Percentiles rank a stretch among this genome's conserved stretches.
phyloP scores from a whole-genome alignment of 805 yeast genomes.

The Metschnikowia koreensis region DNA sequence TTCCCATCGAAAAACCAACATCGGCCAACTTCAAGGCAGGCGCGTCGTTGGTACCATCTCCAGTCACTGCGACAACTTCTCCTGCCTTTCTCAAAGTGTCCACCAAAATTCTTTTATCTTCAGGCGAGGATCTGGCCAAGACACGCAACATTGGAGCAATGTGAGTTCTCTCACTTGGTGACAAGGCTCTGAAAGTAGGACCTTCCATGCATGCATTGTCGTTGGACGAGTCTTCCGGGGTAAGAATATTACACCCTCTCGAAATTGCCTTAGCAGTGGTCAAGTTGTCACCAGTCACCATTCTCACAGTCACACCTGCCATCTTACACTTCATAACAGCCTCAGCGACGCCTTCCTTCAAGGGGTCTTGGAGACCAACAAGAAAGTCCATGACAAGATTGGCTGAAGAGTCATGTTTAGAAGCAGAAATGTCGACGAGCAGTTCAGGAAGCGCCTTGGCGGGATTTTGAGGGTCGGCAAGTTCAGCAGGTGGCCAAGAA shows the following conservation, averaged over 20 bases:
- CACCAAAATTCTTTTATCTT: slow-evolving; percentile 86
- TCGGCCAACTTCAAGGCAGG: slow-evolving; percentile 96
- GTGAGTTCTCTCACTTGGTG: slow-evolving; percentile 51
- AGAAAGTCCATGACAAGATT: slow-evolving; percentile 47
- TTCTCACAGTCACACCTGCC: slow-evolving; percentile 93
- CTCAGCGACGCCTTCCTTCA: slow-evolving; percentile 83
- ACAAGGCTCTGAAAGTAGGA: slow-evolving; percentile 74
- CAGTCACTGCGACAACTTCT: slow-evolving; percentile 97
- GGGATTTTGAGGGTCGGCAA: slow-evolving; percentile 28
- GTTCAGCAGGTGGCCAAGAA: slow-evolving; percentile 69
- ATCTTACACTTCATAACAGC: slow-evolving; percentile 82
- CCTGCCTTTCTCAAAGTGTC: slow-evolving; percentile 74
- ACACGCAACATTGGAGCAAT: slow-evolving; percentile 78
- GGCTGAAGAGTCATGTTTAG: slow-evolving; percentile 24
- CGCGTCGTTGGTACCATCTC: slow-evolving; percentile 99
- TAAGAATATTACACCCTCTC: slow-evolving; percentile 73
- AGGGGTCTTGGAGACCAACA: slow-evolving; percentile 94
- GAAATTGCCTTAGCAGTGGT: slow-evolving; percentile 92
- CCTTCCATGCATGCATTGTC: slow-evolving; percentile 84
- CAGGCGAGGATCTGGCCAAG: slow-evolving; percentile 93
- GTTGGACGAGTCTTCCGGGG: slow-evolving; percentile 49
- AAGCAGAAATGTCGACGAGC: slow-evolving; percentile 25
- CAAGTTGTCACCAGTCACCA: slow-evolving; percentile 98
- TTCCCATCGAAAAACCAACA: slow-evolving; percentile 98
- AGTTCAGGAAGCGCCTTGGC: slow-evolving; percentile 42